Evolutionary conservation across 1,284 basidiomycete species (phyloP).

Genomic region (Stereum hirsutum): DNA sequence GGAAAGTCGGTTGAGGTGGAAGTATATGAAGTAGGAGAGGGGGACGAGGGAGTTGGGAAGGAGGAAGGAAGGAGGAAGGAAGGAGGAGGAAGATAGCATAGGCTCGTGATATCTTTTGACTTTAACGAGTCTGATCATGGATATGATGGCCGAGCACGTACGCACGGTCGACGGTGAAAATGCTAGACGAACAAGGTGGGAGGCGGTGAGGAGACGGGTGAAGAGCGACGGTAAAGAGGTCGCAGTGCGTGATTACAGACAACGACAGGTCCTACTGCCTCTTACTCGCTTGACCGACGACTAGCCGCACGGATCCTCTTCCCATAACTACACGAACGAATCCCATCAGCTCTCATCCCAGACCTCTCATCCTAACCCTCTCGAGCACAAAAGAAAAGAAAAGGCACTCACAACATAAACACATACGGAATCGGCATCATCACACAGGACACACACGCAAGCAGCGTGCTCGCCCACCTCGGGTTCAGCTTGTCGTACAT

Average conservation of each 20-base stretch:
- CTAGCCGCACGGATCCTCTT: background rate
- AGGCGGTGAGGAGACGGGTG: background rate
- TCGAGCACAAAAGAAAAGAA: background rate
- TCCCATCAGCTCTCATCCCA: background rate
- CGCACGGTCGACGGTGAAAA: too few species aligned
- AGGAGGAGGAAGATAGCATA: too few species aligned
- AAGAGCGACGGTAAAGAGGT: background rate
- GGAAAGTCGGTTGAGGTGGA: too few species aligned
- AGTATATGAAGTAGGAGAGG: too few species aligned
- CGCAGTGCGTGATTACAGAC: background rate
- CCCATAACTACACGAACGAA: background rate
- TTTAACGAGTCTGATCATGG: too few species aligned
- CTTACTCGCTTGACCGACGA: background rate
- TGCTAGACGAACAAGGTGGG: background rate
- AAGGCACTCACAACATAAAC: constrained; percentile 9
- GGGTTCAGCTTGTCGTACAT: constrained; percentile 25
- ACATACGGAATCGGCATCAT: constrained; percentile 27
- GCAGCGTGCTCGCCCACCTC: constrained; percentile 24
- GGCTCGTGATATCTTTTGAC: too few species aligned
- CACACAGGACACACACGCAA: constrained; percentile 20
- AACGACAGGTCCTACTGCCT: background rate
- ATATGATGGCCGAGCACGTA: too few species aligned
- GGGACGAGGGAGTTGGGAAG: too few species aligned
- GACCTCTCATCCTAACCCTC: too few species aligned
- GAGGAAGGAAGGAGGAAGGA: too few species aligned